Base-by-base conservation (phyloP, 1,284 basidiomycete genomes). In the Moniliella sp. region DNA sequence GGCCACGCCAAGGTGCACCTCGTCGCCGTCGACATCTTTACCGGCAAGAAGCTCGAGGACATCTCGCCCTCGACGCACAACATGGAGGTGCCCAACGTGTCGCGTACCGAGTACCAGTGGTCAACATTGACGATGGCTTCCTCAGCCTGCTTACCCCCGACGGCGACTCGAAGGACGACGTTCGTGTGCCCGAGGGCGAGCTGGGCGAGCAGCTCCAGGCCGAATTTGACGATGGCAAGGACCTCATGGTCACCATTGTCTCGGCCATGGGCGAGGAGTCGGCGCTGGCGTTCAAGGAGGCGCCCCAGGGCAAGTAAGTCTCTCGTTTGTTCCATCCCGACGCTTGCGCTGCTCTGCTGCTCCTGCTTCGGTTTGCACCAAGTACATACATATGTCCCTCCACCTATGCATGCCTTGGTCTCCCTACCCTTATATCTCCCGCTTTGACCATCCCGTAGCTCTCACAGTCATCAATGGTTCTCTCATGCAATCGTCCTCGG, bases 1-100 rank as follows among this genome's bases (percentile, higher is more conserved):
- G 88, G 88, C 61, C 91, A 97, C 71, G 88, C 91, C 66, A 97
- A 97, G 70, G 88, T 94, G 62, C 83, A 97, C 69, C 73, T 97
- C 51, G 74, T 94, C 59, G 91, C 76, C 63, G 78, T 78, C 62
- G 91, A 97, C 69, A 86, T 45, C 43, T 46, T 56, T 39, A 54
- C 52, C 32, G 33, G 34, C 33, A 37, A 40, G 36, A 46, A 47
- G 46, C 37, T 31, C 35, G 88, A 97, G 73, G 88, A 94, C 73
- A 86, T 94, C 65, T 88, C 68, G 53, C 88, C 88, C 61, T 97
- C 91, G 58, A 91, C 82, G 59, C 83, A 91, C 72, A 91, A 91
- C 70, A 81, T 94, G 81, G 84, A 93, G 60, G 88, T 94, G 57
- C 88, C 88, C 64, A 78, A 93, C 69, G 86, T 97, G 61, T 49